A percentile compares a stretch with the other conserved stretches of the same genome.
Evolutionary conservation across 140 eudicot species (phyloP).

Genomic region (Erigeron philadelphicus): DNA sequence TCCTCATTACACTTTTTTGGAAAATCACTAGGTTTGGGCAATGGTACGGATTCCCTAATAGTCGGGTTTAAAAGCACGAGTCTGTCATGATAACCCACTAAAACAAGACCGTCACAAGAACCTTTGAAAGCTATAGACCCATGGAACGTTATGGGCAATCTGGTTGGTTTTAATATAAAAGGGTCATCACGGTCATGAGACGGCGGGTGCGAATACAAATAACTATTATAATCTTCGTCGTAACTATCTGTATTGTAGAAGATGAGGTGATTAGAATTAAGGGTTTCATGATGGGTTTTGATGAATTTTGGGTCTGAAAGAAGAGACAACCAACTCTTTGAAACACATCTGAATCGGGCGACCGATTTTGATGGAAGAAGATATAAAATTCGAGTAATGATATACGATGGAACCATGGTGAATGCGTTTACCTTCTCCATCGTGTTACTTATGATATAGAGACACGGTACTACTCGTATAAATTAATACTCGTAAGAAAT

Average conservation of each 20-base stretch:
- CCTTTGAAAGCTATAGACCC: neutral
- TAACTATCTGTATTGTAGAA: too few relatives aligned
- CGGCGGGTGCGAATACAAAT: neutral
- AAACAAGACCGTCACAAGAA: neutral
- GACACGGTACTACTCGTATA: too few relatives aligned
- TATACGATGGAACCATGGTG: neutral
- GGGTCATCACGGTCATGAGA: neutral
- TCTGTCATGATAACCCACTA: neutral
- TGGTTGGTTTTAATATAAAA: too few relatives aligned
- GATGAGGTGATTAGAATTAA: too few relatives aligned
- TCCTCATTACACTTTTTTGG: neutral
- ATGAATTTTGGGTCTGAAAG: neutral
- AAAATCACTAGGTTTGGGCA: neutral
- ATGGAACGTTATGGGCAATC: too few relatives aligned
- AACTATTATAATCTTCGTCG: neutral
- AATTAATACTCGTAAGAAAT: too few relatives aligned
- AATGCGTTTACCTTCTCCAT: too few relatives aligned
- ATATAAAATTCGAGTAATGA: neutral
- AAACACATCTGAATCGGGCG: neutral
- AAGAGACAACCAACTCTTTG: neutral
- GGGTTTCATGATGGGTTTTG: neutral
- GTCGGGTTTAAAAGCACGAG: neutral
- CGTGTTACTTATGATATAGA: too few relatives aligned
- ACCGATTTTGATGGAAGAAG: neutral
- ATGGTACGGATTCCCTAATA: neutral